Evolutionary conservation across 2,329 filamentous ascomycete species (phyloP).

Genomic region (Venturiaceae sp.): DNA sequence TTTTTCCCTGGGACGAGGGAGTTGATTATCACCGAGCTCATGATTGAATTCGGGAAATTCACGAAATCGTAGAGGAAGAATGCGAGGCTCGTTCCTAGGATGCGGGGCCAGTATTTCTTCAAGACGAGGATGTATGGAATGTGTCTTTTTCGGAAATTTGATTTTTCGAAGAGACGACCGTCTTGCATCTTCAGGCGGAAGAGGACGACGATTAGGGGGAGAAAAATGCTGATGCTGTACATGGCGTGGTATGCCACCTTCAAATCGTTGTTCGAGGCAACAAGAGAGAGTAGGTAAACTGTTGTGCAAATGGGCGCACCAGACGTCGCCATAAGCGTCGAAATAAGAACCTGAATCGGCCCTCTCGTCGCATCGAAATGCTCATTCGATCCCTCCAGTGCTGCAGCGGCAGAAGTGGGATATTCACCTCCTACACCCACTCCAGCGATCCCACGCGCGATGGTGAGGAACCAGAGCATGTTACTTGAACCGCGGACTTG

Average conservation of each 20-base stretch:
- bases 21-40: constrained; percentile 42
- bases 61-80: constrained; percentile 45
- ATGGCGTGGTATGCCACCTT: constrained; percentile 31
- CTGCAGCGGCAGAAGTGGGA: constrained; percentile 38
- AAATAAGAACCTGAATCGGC: constrained; percentile 48
- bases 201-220: constrained; percentile 42
- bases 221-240: constrained; percentile 37
- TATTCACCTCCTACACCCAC: constrained; percentile 42
- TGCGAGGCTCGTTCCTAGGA: constrained; percentile 37
- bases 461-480: constrained; percentile 43
- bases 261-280: constrained; percentile 23
- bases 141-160: constrained; percentile 37
- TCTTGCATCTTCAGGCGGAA: constrained; percentile 33
- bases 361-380: constrained; percentile 34
- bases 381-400: constrained; percentile 46
- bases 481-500: constrained; percentile 33
- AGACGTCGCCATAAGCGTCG: constrained; percentile 40
- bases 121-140: constrained; percentile 38
- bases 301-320: constrained; percentile 42
- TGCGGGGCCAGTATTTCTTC: constrained; percentile 38
- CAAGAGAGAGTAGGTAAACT: constrained; percentile 39
- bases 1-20: constrained; percentile 30
- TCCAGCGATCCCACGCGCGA: constrained; percentile 31
- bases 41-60: constrained; percentile 23
- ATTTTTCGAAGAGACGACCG: constrained; percentile 36